Percentiles rank a stretch among this genome's conserved stretches.
These are phyloP conservation scores for Trametes sp. DNA, from an alignment of 1,284 basidiomycete species.

Conservation along the genomic window DNA sequence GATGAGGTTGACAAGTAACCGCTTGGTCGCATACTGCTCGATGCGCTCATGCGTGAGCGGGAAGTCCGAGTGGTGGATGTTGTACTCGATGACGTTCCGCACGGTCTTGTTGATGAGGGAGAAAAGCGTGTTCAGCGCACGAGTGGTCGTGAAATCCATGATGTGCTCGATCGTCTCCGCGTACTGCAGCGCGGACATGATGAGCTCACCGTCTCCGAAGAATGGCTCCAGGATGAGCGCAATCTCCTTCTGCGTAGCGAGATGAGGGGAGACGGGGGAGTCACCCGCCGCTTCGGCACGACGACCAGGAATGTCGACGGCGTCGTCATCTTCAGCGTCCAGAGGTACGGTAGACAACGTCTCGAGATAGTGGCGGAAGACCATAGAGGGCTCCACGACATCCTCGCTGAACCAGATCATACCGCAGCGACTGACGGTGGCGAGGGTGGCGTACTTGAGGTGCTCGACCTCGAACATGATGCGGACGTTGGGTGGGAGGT, in stretches of 20 bases:
- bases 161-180: conserved; percentile 92
- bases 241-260: conserved; percentile 85
- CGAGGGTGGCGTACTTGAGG: conserved; percentile 95
- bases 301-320: conserved; percentile 65
- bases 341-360: conserved; percentile 82
- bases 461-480: conserved; percentile 99
- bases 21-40: conserved; percentile 90
- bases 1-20: conserved; percentile 91
- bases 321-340: conserved; percentile 92
- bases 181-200: conserved; percentile 80
- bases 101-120: conserved; percentile 97
- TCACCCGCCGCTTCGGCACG: conserved; percentile 64
- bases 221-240: conserved; percentile 81
- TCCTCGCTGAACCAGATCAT: conserved; percentile 99
- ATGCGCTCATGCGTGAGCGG: conserved; percentile 86
- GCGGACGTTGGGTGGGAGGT: conserved; percentile 95
- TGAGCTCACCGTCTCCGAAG: conserved; percentile 86
- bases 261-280: conserved; percentile 63
- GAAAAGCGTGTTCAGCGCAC: conserved; percentile 95
- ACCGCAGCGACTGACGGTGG: conserved; percentile 99
- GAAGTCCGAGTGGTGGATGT: conserved; percentile 94
- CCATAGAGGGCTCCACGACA: conserved; percentile 90
- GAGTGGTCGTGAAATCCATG: conserved; percentile 96
- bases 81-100: conserved; percentile 95
- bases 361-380: conserved; percentile 89